Conservation (phyloP, 306 rosid species). For the Rubus idaeus region DNA sequence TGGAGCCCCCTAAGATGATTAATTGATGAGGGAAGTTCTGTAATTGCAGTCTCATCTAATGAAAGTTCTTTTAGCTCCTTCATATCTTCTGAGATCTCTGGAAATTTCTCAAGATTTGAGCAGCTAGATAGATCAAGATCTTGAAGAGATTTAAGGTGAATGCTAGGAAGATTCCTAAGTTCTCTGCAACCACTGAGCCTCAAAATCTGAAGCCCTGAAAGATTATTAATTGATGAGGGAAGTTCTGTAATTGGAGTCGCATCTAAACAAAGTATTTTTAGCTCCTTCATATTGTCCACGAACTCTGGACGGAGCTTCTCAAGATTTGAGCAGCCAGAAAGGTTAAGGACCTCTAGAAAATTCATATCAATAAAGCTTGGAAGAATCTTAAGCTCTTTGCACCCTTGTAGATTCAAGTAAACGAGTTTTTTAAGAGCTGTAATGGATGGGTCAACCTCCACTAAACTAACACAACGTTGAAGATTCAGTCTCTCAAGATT, state of each 20-base stretch:
- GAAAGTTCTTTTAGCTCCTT: not conserved
- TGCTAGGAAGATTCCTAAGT: too few relatives aligned
- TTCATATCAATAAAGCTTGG: not conserved
- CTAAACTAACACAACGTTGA: constrained; percentile 6
- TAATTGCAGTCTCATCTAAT: too few relatives aligned
- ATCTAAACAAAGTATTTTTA: not conserved
- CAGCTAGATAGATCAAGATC: not conserved
- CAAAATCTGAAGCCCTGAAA: too few relatives aligned
- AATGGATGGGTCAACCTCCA: not conserved
- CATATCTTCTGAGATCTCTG: constrained; percentile 16
- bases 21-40: too few relatives aligned
- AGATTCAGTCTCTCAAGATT: not conserved
- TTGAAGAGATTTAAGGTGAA: too few relatives aligned
- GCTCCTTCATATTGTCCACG: not conserved
- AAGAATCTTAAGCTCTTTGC: not conserved
- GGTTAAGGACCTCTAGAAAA: too few relatives aligned
- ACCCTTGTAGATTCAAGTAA: not conserved
- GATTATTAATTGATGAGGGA: too few relatives aligned
- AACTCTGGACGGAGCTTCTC: constrained; percentile 3
- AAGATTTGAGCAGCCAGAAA: not conserved
- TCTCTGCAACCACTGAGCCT: too few relatives aligned
- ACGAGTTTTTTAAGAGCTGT: not conserved
- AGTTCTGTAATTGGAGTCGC: too few relatives aligned
- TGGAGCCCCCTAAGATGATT: too few relatives aligned
- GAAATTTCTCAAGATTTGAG: not conserved